These are phyloP conservation scores for Lachancea meyersii DNA, from an alignment of 805 yeast genomes.

Conservation along the genomic window DNA sequence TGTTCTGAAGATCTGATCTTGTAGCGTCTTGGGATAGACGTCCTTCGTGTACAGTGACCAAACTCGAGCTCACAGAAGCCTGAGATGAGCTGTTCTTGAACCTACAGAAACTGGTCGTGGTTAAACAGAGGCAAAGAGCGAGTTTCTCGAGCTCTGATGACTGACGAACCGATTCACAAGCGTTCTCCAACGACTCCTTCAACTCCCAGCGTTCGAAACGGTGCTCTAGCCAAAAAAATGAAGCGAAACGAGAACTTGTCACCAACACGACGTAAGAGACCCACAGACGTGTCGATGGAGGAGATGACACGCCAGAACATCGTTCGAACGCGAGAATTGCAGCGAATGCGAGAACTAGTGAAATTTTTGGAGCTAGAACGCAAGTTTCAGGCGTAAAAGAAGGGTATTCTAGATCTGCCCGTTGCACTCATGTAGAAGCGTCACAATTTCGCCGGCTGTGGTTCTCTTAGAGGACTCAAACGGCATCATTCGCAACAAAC, in stretches of 20 bases:
- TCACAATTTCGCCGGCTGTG: slow-evolving; percentile 37
- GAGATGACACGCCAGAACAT: slow-evolving; percentile 15
- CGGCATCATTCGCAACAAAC: slow-evolving; percentile 40
- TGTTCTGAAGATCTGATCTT: no score
- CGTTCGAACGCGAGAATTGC: slow-evolving; percentile 17
- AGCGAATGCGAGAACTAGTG: slow-evolving; percentile 17
- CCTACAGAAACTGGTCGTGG: no score
- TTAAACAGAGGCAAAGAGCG: no score
- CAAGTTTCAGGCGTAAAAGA: slow-evolving; percentile 2
- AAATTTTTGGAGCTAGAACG: slow-evolving; percentile 24
- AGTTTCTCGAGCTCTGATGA: background rate
- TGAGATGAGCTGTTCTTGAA: no score
- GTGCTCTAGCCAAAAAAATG: slow-evolving; percentile 7
- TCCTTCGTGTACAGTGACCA: no score
- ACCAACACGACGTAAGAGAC: slow-evolving; percentile 12
- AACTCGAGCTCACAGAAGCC: no score
- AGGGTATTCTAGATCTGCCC: no score
- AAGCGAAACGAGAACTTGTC: slow-evolving; percentile 12
- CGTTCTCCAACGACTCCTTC: slow-evolving; percentile 18
- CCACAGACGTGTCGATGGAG: slow-evolving; percentile 3
- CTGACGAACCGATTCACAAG: slow-evolving; percentile 13
- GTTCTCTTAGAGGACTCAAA: slow-evolving; percentile 42
- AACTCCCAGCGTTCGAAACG: slow-evolving; percentile 11
- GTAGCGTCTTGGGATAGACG: no score
- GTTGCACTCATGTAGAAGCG: background rate